Evolutionary conservation across 805 yeast species (phyloP), one percentile per base, ranked within the genome.

Genomic region (Cyberlindnera subsufficiens): DNA sequence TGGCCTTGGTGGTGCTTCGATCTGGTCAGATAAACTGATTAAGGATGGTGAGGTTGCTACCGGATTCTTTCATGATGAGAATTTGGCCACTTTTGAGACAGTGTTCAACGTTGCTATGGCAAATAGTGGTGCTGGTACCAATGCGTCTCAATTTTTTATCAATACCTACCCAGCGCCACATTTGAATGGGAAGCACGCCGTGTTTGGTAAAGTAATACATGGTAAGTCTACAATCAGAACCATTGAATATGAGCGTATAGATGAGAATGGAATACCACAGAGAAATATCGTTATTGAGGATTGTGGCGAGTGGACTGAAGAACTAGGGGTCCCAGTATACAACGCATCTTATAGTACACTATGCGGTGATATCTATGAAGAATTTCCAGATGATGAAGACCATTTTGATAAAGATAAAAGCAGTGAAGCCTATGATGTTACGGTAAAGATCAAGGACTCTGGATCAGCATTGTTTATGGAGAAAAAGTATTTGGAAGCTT

Each of bases 331-430:
- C 3, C 91, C 91, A 0, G 68, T 81, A 2, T 75, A 54, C 52
- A 79, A 80, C 52, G 86, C 89, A 0, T 74, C 83, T 38, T 77
- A 77, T 51, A 76, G 75, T 45, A 55, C 64, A 0, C 66, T 79
- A 7, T 88, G 83, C 1, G 87, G 86, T 7, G 95, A 86, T 53
- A 58, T 75, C 0, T 86, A 72, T 53, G 93, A 85, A 61, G 93
- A 85, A 59, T 77, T 70, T 51, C 95, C 93, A 0, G 89, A 80
- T 46, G 95, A 86, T 59, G 87, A 84, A 51, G 65, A 56, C 3
- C 60, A 71, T 44, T 76, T 82, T 38, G 80, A 75, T 43, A 74
- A 74, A 36, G 80, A 83, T 16, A 76, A 81, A 40, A 68, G 79
- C 7, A 57, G 54, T n/a, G 62, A 65, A 14, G 80, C 82, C 0